These are phyloP conservation scores for Sphenostylis stenocarpa DNA, from an alignment of 306 rosid species.

Conservation along the genomic window DNA sequence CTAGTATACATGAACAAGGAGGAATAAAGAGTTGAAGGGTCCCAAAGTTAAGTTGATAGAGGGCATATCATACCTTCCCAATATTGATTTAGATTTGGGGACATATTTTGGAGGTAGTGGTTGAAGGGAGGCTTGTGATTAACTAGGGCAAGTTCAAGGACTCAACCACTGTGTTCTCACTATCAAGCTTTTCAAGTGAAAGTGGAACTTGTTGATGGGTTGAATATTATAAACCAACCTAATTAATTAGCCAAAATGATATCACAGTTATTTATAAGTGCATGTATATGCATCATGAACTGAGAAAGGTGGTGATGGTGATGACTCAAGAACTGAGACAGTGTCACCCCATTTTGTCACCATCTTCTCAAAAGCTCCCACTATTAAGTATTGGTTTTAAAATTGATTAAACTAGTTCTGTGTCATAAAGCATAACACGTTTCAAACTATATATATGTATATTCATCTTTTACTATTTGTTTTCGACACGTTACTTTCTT, in stretches of 20 bases:
- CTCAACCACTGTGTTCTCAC: conserved; percentile 24
- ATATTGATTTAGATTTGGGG: conserved; percentile 32
- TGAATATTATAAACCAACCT: conserved; percentile 6
- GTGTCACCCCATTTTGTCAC: conserved; percentile 12
- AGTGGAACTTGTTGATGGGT: conserved; percentile 32
- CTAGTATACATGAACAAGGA: conserved; percentile 37
- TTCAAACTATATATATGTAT: no score
- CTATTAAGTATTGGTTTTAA: background rate
- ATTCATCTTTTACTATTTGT: no score
- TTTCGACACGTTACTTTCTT: no score
- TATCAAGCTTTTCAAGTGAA: conserved; percentile 23
- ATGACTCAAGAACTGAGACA: conserved; percentile 12
- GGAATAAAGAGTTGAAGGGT: conserved; percentile 34
- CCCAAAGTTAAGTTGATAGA: conserved; percentile 36
- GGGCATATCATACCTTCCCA: conserved; percentile 30
- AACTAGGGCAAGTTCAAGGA: conserved; percentile 63
- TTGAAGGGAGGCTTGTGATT: conserved; percentile 23
- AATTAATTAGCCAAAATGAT: conserved; percentile 1
- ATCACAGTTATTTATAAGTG: background rate
- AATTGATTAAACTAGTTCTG: background rate
- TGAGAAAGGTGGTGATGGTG: background rate
- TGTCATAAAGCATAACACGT: background rate
- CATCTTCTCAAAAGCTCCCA: conserved; percentile 2
- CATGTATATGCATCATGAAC: background rate
- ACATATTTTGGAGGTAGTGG: conserved; percentile 36